Evolutionary conservation across 495 filamentous ascomycete genomes (phyloP).

Genomic region (Beverwykella pulmonaria): DNA sequence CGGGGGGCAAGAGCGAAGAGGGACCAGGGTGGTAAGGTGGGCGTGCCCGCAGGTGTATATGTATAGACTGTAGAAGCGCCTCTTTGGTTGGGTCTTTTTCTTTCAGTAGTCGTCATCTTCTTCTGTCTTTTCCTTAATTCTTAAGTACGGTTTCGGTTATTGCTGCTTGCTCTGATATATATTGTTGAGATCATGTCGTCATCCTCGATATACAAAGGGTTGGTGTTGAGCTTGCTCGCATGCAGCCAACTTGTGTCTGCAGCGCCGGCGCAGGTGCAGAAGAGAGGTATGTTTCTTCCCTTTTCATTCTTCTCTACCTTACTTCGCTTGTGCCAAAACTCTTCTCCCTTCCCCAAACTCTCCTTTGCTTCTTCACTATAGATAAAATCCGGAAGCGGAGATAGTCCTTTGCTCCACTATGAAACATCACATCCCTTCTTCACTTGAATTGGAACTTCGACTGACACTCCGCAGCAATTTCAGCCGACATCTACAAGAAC

Average conservation of each 20-base stretch:
- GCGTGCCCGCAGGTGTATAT: neutral
- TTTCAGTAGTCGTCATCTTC: neutral
- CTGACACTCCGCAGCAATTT: constrained; percentile 24
- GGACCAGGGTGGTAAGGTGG: neutral
- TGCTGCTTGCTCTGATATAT: no score
- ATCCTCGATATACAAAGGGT: neutral
- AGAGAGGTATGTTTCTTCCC: constrained; percentile 16
- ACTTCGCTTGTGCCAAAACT: neutral
- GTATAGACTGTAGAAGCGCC: neutral
- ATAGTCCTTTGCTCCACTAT: neutral
- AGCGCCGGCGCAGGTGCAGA: constrained; percentile 5
- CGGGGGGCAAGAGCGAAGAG: neutral
- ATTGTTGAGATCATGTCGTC: neutral
- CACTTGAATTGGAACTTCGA: no score
- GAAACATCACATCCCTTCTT: neutral
- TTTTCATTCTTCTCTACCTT: neutral
- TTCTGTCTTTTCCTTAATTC: neutral
- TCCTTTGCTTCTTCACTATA: neutral
- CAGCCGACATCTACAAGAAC: constrained; percentile 49
- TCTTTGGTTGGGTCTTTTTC: neutral
- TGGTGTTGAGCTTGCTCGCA: constrained; percentile 6
- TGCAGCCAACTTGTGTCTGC: neutral
- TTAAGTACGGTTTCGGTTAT: no score
- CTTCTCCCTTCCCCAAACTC: neutral
- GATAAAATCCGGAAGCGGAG: neutral